These are phyloP conservation scores for Pyrenula massariospora DNA, from an alignment of 495 filamentous ascomycete genomes.

Conservation along the genomic window DNA sequence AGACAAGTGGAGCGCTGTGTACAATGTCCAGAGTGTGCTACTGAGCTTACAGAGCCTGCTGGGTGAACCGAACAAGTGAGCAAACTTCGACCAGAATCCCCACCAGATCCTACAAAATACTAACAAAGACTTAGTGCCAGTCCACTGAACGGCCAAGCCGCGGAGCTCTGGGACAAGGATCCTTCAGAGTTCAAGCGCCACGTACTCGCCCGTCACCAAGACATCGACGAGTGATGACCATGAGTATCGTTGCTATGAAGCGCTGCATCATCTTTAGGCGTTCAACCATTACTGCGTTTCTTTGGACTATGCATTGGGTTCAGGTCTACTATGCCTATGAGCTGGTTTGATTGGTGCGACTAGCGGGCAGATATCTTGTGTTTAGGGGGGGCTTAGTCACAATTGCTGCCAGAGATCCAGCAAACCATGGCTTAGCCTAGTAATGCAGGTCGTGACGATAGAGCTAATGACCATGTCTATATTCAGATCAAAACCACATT, in stretches of 20 bases:
- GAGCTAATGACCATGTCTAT: not conserved
- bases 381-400: not conserved
- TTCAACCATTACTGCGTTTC: not conserved
- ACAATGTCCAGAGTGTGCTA: constrained; percentile 87
- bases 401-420: not conserved
- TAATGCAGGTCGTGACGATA: not conserved
- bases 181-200: constrained; percentile 73
- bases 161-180: constrained; percentile 90
- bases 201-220: constrained; percentile 52
- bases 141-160: constrained; percentile 91
- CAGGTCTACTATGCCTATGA: not conserved
- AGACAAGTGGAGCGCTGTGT: constrained; percentile 94
- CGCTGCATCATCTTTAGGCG: not conserved
- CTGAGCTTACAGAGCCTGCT: constrained; percentile 90
- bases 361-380: not conserved
- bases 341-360: not conserved
- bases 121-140: constrained; percentile 52
- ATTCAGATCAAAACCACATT: not conserved
- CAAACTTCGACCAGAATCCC: not conserved
- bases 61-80: constrained; percentile 96
- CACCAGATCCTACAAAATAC: not conserved
- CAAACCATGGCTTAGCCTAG: not conserved
- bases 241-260: not conserved
- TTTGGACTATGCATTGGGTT: not conserved
- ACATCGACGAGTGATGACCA: constrained; percentile 33